Evolutionary conservation across 768 basidiomycete species (phyloP), one percentile per base, ranked within the genome.

Genomic region (Suillus tomentosus): DNA sequence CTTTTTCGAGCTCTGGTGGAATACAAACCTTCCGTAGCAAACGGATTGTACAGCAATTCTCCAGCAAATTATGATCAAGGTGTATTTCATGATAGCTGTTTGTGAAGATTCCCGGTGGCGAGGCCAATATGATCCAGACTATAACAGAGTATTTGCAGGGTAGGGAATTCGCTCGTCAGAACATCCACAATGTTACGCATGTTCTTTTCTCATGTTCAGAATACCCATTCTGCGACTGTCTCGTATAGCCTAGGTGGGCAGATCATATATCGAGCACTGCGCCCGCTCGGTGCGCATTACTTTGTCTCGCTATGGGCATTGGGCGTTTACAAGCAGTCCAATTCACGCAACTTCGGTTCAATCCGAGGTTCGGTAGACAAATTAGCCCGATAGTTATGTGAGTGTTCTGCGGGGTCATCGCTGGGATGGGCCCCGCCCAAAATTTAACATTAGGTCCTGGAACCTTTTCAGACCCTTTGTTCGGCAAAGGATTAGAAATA

Each of bases 381-480:
- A 71, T 1, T 73, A 75, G 75, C 75, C 72, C 8, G 68, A 69
- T 62, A 68, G 57, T 57, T 71, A 71, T 55, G 66, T 66, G 50
- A 39, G 48, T 54, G 27, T 45, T 15, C 53, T 62, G 51, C 50
- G 77, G 75, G 81, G 82, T 15, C 82, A 80, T 0, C 72, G 81
- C 66, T 0, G 82, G 81, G 65, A 78, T 82, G 77, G 82, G 81
- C 2, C 75, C 75, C 36, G 83, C 82, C 70, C 59, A 77, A 81
- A 64, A 79, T 82, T 63, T 82, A 80, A 1, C 68, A 73, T 55
- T 82, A 81, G 81, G 68, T 67, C 37, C 81, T 80, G 3, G 77
- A 79, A n/a, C 79, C 69, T 27, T 67, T 70, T 31, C 15, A 8
- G 5, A 17, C 31, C 45, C 14, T 43, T 43, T 43, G 19, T 50